Evolutionary conservation across 371 early-diverging fungal genomes (phyloP), one percentile per base, ranked within the genome.

Genomic region (Cokeromyces recurvatus): DNA sequence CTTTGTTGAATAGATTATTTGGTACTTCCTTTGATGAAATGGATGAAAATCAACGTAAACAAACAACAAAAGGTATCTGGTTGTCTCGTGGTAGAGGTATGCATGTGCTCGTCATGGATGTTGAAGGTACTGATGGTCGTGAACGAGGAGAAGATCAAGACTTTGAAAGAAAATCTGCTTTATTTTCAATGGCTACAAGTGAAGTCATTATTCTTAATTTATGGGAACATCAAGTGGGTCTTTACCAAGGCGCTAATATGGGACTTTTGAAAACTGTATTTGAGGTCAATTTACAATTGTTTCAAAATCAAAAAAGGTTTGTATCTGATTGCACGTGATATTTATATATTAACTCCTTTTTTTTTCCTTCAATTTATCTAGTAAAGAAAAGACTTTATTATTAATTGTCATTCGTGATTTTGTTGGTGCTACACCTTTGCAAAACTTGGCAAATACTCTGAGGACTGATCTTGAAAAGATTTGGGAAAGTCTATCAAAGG

Each of bases 241-340:
- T 98, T 29, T 98, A 97, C 77, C 91, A 97, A 62, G 97, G 97
- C 31, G 99, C 99, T 22, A 98, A 97, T 65, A 93, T 98, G 94
- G 96, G 95, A n/a, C 73, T 98, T 41, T 76, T 98, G 32, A 95
- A 94, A 67, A 97, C 97, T 7, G 99, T 98, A 2, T 86, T 98
- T 65, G 99, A 98, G 55, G 98, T 98, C 47, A 94, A 98, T 60
- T 66, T 97, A 46, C 92, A 96, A 64, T 82, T 98, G 16, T 97
- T 97, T 71, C 94, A 94, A 51, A 78, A 76, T 51, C 74, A 79
- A 64, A 72, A 74, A 66, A 70, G 75, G 78, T 72, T 68, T 12
- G 4, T 3, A 29, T 29, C 5, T 5, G 29, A 29, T 29, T 8
- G 29, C 29, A 29, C 29, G 29, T 29, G 29, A 29, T 11, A 29